Base-by-base conservation (phyloP, 2,329 filamentous ascomycete genomes). In the Helicocarpus griseus region DNA sequence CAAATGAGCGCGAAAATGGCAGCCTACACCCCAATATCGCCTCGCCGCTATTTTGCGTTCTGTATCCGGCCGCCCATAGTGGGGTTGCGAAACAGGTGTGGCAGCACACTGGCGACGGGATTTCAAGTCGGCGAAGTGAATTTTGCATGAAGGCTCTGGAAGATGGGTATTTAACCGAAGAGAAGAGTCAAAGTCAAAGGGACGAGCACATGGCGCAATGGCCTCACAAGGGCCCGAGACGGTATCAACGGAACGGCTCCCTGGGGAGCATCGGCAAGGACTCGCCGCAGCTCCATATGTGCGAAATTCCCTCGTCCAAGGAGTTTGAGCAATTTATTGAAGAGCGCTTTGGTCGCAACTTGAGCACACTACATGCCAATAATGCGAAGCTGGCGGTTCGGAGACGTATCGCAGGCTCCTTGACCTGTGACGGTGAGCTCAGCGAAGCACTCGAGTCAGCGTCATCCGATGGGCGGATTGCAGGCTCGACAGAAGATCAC, bases 101-200 rank as follows among this genome's bases (percentile, higher is more conserved):
- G 93, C 93, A 97, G 67, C 93, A 98, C 67, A 86, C 87, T 0
- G 93, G 93, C 19, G 90, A 95, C 55, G 93, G 93, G 14, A 77
- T 95, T 13, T 96, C 90, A 0, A 96, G 90, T 65, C 83, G 93
- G 47, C 81, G 89, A 38, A 90, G 89, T 31, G 91, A 96, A 65
- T 96, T 95, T 67, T 95, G 87, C 64, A 82, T 89, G 54, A 75
- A 78, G 39, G 77, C 91, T 1, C 80, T 94, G 56, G 78, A 78
- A 35, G 83, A 91, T 55, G 83, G 83, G 0, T 73, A 86, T 39
- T 73, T 87, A 47, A 73, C 80, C 2, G 75, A 82, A 49, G 65
- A 66, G 29, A 70, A 65, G 48, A 67, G 64, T 46, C 55, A 68
- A 21, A 36, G 33, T 11, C 35, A 40, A n/a, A 31, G 33, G 13